These are phyloP conservation scores for Ascochyta koolunga DNA, from an alignment of 2,329 filamentous ascomycete species.

Conservation along the genomic window DNA sequence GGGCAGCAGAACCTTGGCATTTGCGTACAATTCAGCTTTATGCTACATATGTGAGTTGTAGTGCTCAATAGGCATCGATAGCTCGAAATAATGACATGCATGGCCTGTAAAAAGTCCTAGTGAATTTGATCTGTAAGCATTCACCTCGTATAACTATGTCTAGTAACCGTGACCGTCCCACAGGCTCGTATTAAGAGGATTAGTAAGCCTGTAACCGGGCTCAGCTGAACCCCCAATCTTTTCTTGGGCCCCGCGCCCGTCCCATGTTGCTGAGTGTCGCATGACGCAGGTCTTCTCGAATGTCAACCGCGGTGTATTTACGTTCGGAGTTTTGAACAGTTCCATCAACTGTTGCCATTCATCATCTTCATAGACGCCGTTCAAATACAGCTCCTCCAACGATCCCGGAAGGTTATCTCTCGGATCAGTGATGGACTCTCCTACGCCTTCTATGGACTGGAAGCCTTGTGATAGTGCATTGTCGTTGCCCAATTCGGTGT, in stretches of 20 bases:
- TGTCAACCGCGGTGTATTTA: slow-evolving; percentile 2
- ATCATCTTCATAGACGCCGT: background rate
- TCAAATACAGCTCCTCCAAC: slow-evolving; percentile 8
- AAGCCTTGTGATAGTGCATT: background rate
- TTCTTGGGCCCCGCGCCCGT: background rate
- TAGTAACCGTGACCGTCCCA: background rate
- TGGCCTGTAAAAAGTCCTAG: no score
- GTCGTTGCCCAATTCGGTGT: background rate
- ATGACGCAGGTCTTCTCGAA: background rate
- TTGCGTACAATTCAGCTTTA: no score
- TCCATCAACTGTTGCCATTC: background rate
- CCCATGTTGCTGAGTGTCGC: background rate
- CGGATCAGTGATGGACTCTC: background rate
- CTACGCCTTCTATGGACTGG: background rate
- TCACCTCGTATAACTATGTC: no score
- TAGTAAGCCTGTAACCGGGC: background rate
- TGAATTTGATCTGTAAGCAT: no score
- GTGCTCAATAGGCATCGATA: no score
- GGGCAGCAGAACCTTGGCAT: no score
- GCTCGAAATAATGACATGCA: no score
- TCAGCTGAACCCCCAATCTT: background rate
- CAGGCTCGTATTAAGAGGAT: background rate
- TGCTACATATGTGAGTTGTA: no score
- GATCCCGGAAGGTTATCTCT: slow-evolving; percentile 7
- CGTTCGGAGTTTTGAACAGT: background rate